These are phyloP conservation scores for Trichoderma pleuroti DNA, from an alignment of 2,329 filamentous ascomycete genomes.

Conservation along the genomic window DNA sequence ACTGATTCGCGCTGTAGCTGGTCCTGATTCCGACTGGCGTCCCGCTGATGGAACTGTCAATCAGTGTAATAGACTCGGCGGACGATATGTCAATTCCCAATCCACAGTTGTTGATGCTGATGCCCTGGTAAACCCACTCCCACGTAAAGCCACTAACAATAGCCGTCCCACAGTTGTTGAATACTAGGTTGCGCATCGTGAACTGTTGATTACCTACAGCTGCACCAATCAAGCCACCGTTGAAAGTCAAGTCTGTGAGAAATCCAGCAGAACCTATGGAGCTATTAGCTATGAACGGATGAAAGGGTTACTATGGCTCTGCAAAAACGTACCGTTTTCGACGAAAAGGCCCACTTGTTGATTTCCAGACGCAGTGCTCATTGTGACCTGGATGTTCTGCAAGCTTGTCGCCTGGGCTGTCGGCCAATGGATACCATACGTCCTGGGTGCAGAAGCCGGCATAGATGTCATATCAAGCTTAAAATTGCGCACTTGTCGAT, in stretches of 20 bases:
- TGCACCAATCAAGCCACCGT: conserved; percentile 53
- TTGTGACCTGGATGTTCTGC: conserved; percentile 49
- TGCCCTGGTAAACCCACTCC: conserved; percentile 49
- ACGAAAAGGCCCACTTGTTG: background rate
- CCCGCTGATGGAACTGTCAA: background rate
- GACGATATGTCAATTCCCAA: background rate
- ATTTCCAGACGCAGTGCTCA: conserved; percentile 25
- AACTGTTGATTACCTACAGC: conserved; percentile 61
- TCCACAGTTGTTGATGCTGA: conserved; percentile 6
- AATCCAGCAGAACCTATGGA: conserved; percentile 39
- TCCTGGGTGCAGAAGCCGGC: conserved; percentile 26
- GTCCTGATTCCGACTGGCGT: conserved; percentile 4
- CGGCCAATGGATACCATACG: conserved; percentile 58
- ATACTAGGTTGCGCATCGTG: conserved; percentile 63
- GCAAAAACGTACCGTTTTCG: background rate
- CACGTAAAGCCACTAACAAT: conserved; percentile 71
- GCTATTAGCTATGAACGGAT: conserved; percentile 15
- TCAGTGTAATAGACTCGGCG: background rate
- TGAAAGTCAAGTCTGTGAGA: conserved; percentile 59
- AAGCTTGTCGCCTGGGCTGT: conserved; percentile 57
- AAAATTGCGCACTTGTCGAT: conserved; percentile 62
- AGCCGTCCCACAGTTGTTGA: conserved; percentile 61
- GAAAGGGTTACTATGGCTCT: background rate
- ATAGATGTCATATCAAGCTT: conserved; percentile 50
- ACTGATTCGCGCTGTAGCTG: background rate